These are phyloP conservation scores for Yamadazyma sp. DNA, from an alignment of 1,139 yeast genomes.

Conservation along the genomic window DNA sequence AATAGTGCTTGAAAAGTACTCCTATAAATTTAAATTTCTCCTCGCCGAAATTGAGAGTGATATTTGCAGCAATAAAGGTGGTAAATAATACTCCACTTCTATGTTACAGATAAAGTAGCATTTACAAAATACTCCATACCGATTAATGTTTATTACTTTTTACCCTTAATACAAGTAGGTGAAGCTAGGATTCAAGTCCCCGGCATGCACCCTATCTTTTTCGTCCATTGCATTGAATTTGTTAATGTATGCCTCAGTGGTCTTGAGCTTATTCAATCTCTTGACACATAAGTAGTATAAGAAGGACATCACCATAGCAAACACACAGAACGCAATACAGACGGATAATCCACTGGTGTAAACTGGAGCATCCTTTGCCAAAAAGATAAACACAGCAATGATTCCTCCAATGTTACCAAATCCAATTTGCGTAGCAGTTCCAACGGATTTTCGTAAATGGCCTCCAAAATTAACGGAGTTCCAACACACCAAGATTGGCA, in stretches of 20 bases:
- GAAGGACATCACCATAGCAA: slow-evolving; percentile 47
- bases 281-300: slow-evolving; percentile 42
- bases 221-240: slow-evolving; percentile 48
- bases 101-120: too few species aligned
- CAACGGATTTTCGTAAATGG: slow-evolving; percentile 68
- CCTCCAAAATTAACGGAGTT: slow-evolving; percentile 66
- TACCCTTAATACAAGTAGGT: slow-evolving; percentile 23
- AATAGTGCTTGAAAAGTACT: too few species aligned
- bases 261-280: slow-evolving; percentile 45
- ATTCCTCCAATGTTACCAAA: slow-evolving; percentile 86
- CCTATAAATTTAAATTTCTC: not conserved
- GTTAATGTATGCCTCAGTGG: slow-evolving; percentile 32
- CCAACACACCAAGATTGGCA: slow-evolving; percentile 80
- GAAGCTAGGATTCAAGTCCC: slow-evolving; percentile 69
- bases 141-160: not conserved
- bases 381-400: slow-evolving; percentile 63
- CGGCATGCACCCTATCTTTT: slow-evolving; percentile 50
- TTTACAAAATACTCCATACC: not conserved
- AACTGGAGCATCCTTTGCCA: slow-evolving; percentile 56
- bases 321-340: slow-evolving; percentile 51
- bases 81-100: too few species aligned
- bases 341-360: slow-evolving; percentile 58
- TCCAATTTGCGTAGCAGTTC: slow-evolving; percentile 76
- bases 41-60: not conserved
- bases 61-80: not conserved